Base-by-base conservation (phyloP, 176 grass and related monocot species). In the Musa schizocarpa region DNA sequence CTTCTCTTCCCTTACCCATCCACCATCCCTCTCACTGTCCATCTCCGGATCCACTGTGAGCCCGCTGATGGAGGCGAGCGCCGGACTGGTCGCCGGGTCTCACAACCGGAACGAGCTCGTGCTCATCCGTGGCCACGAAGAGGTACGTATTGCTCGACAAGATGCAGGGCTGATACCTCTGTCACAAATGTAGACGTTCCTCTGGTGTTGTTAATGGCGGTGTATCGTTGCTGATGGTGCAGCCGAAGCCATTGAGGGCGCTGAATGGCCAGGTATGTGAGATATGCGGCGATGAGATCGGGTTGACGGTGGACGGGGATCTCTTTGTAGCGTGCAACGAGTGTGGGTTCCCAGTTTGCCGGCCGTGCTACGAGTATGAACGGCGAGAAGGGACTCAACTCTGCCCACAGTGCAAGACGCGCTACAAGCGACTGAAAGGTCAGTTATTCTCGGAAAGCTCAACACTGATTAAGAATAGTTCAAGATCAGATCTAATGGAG, bases 91-190 rank as follows among this genome's bases (percentile, higher is more conserved):
- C 65, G 90, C 90, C 84, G 90, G 90, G 21, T 93, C 90, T 77
- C 90, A 93, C 85, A 93, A 93, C 90, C 84, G 90, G 57, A 93
- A 99, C 74, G 96, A 99, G 88, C 91, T 99, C 65, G 96, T 99
- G 61, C 86, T 92, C 9, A 99, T 99, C 91, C 86, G 88, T 14
- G 95, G 96, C 1, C 96, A 99, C 65, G 96, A 99, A 87, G 95
- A 99, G 81, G 86, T 88, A 81, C 34, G 34, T 43, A 43, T 43
- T 43, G 34, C 34, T 43, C 34, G 34, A 43, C 4, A 0, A 43
- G 34, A 43, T 43, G 34, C 34, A 43, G 34, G 34, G 34, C 34
- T 43, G 34, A 43, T 43, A 43, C 34, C 34, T 43, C 34, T 43
- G 34, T 43, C 4, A 43, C 34, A 43, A 43, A 43, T 43, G 34